These are phyloP conservation scores for Vinca minor DNA, from an alignment of 257 asterid species.

Conservation along the genomic window DNA sequence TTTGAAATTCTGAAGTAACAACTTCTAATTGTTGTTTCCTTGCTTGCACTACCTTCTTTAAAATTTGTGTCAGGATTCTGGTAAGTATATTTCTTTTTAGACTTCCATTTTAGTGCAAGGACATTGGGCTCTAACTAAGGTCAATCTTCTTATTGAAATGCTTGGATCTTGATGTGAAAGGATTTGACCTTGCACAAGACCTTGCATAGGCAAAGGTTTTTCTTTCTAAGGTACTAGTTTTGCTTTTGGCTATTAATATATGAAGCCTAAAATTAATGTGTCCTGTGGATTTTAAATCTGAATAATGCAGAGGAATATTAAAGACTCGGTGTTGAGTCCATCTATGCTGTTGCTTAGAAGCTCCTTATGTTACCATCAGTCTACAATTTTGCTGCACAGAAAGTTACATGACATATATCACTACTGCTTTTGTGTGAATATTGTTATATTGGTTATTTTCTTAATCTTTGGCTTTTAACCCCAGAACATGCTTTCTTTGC, in stretches of 20 bases:
- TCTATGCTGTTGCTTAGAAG: not conserved
- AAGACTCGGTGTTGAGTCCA: not conserved
- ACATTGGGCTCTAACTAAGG: not conserved
- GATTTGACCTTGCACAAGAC: not conserved
- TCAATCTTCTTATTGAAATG: not conserved
- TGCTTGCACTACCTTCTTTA: too few relatives aligned
- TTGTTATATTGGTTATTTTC: not conserved
- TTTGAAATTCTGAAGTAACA: not conserved
- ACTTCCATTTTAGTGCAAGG: too few relatives aligned
- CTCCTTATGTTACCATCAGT: too few relatives aligned
- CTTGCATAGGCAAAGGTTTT: too few relatives aligned
- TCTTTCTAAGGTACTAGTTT: not conserved
- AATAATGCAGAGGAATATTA: too few relatives aligned
- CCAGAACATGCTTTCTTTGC: constrained; percentile 11
- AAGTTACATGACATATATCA: not conserved
- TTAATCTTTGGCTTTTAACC: not conserved
- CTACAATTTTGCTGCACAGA: not conserved
- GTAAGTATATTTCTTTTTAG: too few relatives aligned
- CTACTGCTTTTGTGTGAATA: not conserved
- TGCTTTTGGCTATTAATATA: not conserved
- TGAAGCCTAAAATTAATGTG: not conserved
- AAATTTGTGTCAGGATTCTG: too few relatives aligned
- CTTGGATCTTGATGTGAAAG: not conserved
- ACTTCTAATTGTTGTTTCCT: not conserved
- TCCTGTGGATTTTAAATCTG: not conserved